Conservation (phyloP, 192 early-diverging fungal species). For the Linnemannia exigua region DNA sequence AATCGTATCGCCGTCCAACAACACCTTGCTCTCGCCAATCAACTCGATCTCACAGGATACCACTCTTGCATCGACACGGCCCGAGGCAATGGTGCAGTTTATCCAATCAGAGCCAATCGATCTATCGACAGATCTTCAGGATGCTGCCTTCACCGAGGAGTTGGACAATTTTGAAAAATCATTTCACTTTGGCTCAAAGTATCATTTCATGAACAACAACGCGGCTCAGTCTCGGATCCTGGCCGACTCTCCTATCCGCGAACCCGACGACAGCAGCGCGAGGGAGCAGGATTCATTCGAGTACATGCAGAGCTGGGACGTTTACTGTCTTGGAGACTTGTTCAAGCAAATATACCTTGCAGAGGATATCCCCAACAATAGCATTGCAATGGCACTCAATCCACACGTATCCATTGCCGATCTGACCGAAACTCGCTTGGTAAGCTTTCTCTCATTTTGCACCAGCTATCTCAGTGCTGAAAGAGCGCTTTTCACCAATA, state of each 20-base stretch:
- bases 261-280: neutral
- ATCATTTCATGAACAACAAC: constrained; percentile 53
- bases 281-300: constrained; percentile 43
- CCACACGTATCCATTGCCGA: constrained; percentile 19
- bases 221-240: constrained; percentile 21
- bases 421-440: constrained; percentile 28
- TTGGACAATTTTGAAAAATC: constrained; percentile 66
- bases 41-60: constrained; percentile 49
- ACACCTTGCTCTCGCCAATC: constrained; percentile 15
- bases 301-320: constrained; percentile 67
- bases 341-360: constrained; percentile 63
- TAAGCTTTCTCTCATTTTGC: constrained; percentile 3
- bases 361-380: constrained; percentile 48
- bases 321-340: constrained; percentile 63
- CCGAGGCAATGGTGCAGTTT: constrained; percentile 43
- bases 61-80: constrained; percentile 23
- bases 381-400: constrained; percentile 36
- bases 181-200: constrained; percentile 63
- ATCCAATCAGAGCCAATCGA: constrained; percentile 67
- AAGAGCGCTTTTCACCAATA: neutral
- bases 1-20: constrained; percentile 1
- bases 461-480: neutral
- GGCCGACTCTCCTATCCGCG: neutral
- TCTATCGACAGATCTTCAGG: constrained; percentile 55
- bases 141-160: constrained; percentile 64